phyloP scores from a whole-genome alignment of 805 yeast genomes.

The Saccharomycopsis malanga region DNA sequence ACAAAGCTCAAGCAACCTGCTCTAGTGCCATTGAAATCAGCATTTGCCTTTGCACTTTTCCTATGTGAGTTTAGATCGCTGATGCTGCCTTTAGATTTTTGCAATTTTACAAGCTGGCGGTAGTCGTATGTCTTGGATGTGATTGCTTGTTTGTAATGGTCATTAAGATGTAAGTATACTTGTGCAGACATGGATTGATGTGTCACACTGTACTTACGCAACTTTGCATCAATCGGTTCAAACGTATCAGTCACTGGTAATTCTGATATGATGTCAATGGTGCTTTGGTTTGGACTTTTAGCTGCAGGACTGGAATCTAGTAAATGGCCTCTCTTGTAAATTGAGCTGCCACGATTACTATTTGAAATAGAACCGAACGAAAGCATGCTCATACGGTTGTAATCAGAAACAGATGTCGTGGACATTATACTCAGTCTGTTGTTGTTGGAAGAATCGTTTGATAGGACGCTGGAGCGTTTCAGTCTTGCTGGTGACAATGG shows the following conservation, averaged over 20 bases:
- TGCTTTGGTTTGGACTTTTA: not conserved
- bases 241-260: constrained; percentile 14
- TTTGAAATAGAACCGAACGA: not conserved
- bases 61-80: constrained; percentile 1
- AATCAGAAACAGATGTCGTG: not conserved
- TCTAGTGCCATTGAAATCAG: constrained; percentile 2
- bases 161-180: constrained; percentile 8
- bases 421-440: constrained; percentile 4
- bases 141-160: constrained; percentile 5
- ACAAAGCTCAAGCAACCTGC: constrained; percentile 18
- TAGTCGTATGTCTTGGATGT: constrained; percentile 4
- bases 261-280: constrained; percentile 6
- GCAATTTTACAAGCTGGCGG: constrained; percentile 1
- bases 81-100: constrained; percentile 1
- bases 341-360: not conserved
- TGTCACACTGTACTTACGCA: not conserved
- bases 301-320: not conserved
- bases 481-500: constrained; percentile 26
- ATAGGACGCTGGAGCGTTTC: constrained; percentile 34
- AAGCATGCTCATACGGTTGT: constrained; percentile 11
- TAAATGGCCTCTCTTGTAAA: not conserved
- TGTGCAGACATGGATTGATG: constrained; percentile 10
- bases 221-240: constrained; percentile 8
- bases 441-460: constrained; percentile 17
- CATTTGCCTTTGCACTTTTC: not conserved